A percentile compares a stretch with the other conserved stretches of the same genome.
Conservation (phyloP, 768 basidiomycete species). For the Hypholoma sublateritium region DNA sequence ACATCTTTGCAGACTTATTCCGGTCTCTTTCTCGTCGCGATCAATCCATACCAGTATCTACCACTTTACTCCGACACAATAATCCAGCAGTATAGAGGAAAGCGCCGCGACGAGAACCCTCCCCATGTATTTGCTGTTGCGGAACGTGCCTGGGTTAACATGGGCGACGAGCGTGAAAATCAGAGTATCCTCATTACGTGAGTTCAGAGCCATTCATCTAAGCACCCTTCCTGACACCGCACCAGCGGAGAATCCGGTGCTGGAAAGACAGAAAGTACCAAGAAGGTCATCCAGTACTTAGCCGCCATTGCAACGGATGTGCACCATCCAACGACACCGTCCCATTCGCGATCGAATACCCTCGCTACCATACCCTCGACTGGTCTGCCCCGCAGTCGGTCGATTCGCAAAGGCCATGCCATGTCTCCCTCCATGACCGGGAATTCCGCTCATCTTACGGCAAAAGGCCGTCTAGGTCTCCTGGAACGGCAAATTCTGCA, state of each 20-base stretch:
- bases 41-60: conserved; percentile 93
- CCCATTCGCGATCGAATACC: conserved; percentile 70
- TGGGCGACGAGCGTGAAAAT: conserved; percentile 95
- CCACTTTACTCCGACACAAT: conserved; percentile 90
- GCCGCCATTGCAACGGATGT: conserved; percentile 92
- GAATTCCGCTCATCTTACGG: conserved; percentile 41
- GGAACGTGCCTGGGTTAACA: conserved; percentile 97
- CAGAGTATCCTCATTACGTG: conserved; percentile 99
- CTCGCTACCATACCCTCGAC: conserved; percentile 59
- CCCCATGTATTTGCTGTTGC: conserved; percentile 98
- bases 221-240: not conserved
- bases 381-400: conserved; percentile 65
- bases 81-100: conserved; percentile 87
- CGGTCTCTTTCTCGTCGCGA: conserved; percentile 95
- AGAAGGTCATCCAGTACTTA: conserved; percentile 99
- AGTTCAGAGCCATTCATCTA: conserved; percentile 28
- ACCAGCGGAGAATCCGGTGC: conserved; percentile 95
- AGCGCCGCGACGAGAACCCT: conserved; percentile 87
- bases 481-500: conserved; percentile 96
- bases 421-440: conserved; percentile 45
- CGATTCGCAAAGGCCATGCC: conserved; percentile 54
- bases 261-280: conserved; percentile 98
- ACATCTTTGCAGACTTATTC: conserved; percentile 72
- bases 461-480: conserved; percentile 79
- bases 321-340: conserved; percentile 50